Conservation (phyloP, 208 protist species). For the Acanthamoeba lenticulata region DNA sequence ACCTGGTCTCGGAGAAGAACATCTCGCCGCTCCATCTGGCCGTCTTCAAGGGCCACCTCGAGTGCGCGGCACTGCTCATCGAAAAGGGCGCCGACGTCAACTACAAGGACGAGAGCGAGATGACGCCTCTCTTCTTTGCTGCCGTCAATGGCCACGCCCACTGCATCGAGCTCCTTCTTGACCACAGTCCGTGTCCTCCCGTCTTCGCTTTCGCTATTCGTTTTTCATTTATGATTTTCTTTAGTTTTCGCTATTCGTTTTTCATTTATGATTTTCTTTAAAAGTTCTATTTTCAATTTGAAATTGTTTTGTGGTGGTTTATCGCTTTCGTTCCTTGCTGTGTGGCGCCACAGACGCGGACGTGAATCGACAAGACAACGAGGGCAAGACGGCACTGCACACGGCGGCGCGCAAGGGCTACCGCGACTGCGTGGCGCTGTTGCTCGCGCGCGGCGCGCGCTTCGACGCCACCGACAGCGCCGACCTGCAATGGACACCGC, state of each 20-base stretch:
- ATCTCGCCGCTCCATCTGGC: constrained; percentile 26
- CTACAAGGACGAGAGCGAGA: constrained; percentile 57
- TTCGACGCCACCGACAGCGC: not conserved
- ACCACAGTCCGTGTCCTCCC: not conserved
- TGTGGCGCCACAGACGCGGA: not conserved
- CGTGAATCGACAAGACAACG: constrained; percentile 38
- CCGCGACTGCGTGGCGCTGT: not conserved
- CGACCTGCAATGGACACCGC: constrained; percentile 8
- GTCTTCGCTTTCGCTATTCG: too few relatives aligned
- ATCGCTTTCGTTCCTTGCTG: too few relatives aligned
- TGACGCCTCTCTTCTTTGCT: constrained; percentile 61
- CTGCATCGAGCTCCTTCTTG: constrained; percentile 47
- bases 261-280: too few relatives aligned
- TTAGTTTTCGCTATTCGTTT: too few relatives aligned
- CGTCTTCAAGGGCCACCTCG: constrained; percentile 42
- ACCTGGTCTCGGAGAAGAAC: constrained; percentile 43
- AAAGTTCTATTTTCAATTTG: too few relatives aligned
- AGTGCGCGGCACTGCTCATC: not conserved
- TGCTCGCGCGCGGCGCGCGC: not conserved
- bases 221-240: too few relatives aligned
- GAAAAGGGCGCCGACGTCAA: constrained; percentile 46
- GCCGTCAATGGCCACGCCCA: constrained; percentile 33
- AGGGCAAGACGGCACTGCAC: constrained; percentile 51
- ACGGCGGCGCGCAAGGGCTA: constrained; percentile 59
- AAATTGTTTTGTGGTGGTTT: too few relatives aligned